A percentile compares a stretch with the other conserved stretches of the same genome.
Evolutionary conservation across 2,329 filamentous ascomycete species (phyloP).

Genomic region (Dryadomyces sulphureus): DNA sequence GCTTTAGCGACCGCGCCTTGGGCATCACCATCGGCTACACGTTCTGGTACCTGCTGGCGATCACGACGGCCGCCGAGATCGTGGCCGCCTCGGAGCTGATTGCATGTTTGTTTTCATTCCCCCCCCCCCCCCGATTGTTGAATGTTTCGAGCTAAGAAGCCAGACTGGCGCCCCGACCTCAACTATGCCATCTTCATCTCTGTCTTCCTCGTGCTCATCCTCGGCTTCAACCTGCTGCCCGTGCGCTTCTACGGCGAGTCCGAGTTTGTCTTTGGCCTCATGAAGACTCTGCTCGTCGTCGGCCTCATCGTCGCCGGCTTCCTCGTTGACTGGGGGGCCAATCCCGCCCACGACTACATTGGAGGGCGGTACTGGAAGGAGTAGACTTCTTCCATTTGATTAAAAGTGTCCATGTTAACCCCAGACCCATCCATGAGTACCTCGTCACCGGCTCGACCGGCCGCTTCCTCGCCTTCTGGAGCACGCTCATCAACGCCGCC

Average conservation of each 20-base stretch:
- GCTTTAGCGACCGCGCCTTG: slow-evolving; percentile 1
- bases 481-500: slow-evolving; percentile 31
- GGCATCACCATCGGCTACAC: slow-evolving; percentile 2
- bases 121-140: too few species aligned
- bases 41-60: slow-evolving; percentile 1
- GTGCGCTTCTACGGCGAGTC: slow-evolving; percentile 8
- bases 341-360: slow-evolving; percentile 36
- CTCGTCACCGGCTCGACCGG: slow-evolving; percentile 22
- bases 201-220: background rate
- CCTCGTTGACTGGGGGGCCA: slow-evolving; percentile 43
- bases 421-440: slow-evolving; percentile 25
- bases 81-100: slow-evolving; percentile 1
- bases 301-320: slow-evolving; percentile 43
- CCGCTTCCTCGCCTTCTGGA: slow-evolving; percentile 25
- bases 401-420: slow-evolving; percentile 7
- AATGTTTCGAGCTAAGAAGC: background rate
- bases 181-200: slow-evolving; percentile 2
- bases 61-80: slow-evolving; percentile 1
- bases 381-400: slow-evolving; percentile 26
- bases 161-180: slow-evolving; percentile 1
- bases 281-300: slow-evolving; percentile 33
- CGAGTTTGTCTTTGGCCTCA: slow-evolving; percentile 5
- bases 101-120: background rate
- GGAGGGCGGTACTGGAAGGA: slow-evolving; percentile 43
- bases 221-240: slow-evolving; percentile 19